Base-by-base conservation (phyloP, 176 grass and related monocot genomes). In the Triticum turgidum region DNA sequence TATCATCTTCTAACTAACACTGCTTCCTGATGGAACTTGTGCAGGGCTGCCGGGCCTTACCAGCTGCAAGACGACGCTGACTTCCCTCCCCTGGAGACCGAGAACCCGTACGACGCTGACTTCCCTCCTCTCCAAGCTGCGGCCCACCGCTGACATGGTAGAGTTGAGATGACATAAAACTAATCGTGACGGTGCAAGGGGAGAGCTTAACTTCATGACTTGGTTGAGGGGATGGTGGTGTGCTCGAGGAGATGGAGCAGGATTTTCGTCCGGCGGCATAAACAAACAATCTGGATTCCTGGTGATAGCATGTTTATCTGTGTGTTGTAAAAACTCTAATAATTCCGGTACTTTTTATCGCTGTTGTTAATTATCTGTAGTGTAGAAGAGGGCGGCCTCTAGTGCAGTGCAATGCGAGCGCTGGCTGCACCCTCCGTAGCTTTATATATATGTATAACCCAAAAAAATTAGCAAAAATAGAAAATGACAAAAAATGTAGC, bases 21-120 rank as follows among this genome's bases (percentile, higher is more conserved):
- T 59, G 18, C 54, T 59, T 59, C 18, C 18, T 59, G 54, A 21
- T 59, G 22, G 61, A 85, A 83, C 41, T 81, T 10, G 15, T 56
- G 86, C 90, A 97, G 94, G 84, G 78, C 76, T 42, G 38, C 49
- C 37, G 56, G 54, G 21, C 38, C 69, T 5, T 97, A 74, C 80
- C 47, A 65, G 37, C 85, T 94, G 72, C 90, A 62, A 78, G 84
- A 94, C 80, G 90, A 97, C n/a, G 64, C 41, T 34, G 89, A 94
- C 11, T 97, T 97, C 72, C 94, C 89, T 73, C 94, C 92, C 75
- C 89, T 97, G 25, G 65, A 82, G 44, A 58, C 44, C 38, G 34
- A 21, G n/a, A 18, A 49, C 37, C 35, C 82, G 82, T 78, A 42
- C 0, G n/a, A 72, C 2, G 34, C 69, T 72, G 69, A 72, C 69